These are phyloP conservation scores for Cyberlindnera mississippiensis DNA, from an alignment of 805 yeast species.

Conservation along the genomic window DNA sequence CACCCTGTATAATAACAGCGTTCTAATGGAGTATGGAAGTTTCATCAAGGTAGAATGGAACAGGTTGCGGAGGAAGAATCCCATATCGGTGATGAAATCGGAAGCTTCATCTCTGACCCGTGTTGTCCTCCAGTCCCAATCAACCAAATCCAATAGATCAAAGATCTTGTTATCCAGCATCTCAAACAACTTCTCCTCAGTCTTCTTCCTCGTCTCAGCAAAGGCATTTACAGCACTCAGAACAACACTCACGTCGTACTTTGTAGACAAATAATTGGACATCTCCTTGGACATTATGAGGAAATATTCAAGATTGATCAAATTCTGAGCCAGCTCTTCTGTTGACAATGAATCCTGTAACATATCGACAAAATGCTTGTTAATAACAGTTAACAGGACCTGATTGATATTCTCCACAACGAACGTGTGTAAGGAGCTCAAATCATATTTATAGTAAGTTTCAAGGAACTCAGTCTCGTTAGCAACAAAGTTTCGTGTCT, in stretches of 20 bases:
- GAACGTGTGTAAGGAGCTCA: constrained; percentile 55
- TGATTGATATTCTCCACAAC: constrained; percentile 60
- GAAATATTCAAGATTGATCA: constrained; percentile 85
- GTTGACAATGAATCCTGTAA: constrained; percentile 65
- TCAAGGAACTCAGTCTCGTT: constrained; percentile 62
- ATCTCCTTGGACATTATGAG: constrained; percentile 70
- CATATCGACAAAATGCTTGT: constrained; percentile 56
- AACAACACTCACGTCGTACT: constrained; percentile 38
- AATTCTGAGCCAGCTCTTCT: constrained; percentile 85
- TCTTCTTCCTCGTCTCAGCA: constrained; percentile 55
- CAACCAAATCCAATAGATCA: constrained; percentile 78
- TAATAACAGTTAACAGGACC: constrained; percentile 64
- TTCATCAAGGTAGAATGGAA: constrained; percentile 81
- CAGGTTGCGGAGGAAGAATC: constrained; percentile 78
- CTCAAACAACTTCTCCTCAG: constrained; percentile 78
- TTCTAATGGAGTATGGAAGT: constrained; percentile 72
- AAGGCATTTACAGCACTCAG: constrained; percentile 54
- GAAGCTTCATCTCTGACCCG: constrained; percentile 57
- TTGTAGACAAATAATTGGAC: constrained; percentile 31
- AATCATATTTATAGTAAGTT: constrained; percentile 59
- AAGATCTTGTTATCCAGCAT: constrained; percentile 78
- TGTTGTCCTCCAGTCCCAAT: constrained; percentile 75
- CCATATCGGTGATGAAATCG: constrained; percentile 74
- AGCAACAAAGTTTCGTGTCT: constrained; percentile 60
- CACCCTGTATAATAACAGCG: constrained; percentile 78